These are phyloP conservation scores for Suhomyces bribrorum DNA, from an alignment of 1,139 yeast genomes.

Conservation along the genomic window DNA sequence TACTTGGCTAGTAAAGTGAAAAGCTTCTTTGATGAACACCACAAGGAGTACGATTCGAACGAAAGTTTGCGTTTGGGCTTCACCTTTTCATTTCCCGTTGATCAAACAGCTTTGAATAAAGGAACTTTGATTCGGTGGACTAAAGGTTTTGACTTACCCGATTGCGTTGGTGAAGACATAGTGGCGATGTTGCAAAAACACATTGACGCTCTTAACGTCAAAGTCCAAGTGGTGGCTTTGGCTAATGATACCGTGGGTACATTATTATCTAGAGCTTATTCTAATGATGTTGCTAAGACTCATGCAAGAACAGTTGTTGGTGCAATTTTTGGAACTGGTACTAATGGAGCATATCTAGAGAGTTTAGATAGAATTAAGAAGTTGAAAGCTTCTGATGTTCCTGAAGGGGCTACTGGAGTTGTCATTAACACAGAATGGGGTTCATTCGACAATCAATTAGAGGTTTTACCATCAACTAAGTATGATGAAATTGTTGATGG, in stretches of 20 bases:
- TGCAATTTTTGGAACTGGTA: conserved; percentile 93
- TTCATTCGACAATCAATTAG: conserved; percentile 80
- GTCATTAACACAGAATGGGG: conserved; percentile 97
- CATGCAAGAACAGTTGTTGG: conserved; percentile 79
- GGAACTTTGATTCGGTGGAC: conserved; percentile 94
- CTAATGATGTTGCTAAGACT: conserved; percentile 55
- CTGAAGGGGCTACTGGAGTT: conserved; percentile 66
- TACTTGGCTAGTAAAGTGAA: conserved; percentile 72
- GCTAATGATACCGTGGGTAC: conserved; percentile 97
- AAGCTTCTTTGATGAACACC: conserved; percentile 64
- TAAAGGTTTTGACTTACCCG: conserved; percentile 85
- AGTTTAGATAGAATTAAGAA: conserved; percentile 69
- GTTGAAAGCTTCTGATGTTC: conserved; percentile 39
- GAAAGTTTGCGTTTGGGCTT: conserved; percentile 72
- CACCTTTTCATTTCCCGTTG: conserved; percentile 90
- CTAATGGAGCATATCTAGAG: conserved; percentile 92
- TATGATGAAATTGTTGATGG: conserved; percentile 72
- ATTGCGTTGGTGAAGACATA: conserved; percentile 81
- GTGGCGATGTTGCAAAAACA: conserved; percentile 71
- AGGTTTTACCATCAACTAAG: conserved; percentile 69
- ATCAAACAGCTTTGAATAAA: conserved; percentile 73
- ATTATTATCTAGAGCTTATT: conserved; percentile 80
- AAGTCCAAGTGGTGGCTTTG: conserved; percentile 80
- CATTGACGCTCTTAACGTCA: conserved; percentile 56
- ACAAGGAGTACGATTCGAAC: conserved; percentile 41